A percentile compares a stretch with the other conserved stretches of the same genome.
These are phyloP conservation scores for Triticum timopheevii DNA, from an alignment of 176 grass and related monocot genomes.

Conservation along the genomic window DNA sequence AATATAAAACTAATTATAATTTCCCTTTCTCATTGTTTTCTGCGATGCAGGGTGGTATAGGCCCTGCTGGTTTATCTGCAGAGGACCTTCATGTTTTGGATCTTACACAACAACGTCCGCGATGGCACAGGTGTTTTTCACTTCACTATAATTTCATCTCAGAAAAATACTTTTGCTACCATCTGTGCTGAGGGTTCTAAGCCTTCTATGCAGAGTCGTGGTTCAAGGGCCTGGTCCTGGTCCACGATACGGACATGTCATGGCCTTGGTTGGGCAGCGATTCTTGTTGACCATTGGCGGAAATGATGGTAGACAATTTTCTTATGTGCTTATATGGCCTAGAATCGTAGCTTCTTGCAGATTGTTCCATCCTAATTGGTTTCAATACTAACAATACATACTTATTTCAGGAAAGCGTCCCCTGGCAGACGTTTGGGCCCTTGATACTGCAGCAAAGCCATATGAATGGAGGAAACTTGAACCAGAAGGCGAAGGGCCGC, in stretches of 20 bases:
- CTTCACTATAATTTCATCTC: slow-evolving; percentile 14
- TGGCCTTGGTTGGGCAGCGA: slow-evolving; percentile 96
- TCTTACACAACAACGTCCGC: slow-evolving; percentile 79
- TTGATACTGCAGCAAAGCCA: slow-evolving; percentile 96
- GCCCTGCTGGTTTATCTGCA: slow-evolving; percentile 90
- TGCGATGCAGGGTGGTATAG: slow-evolving; percentile 85
- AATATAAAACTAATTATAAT: background rate
- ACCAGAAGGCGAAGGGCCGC: slow-evolving; percentile 96
- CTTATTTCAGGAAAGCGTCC: slow-evolving; percentile 74
- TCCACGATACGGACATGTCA: slow-evolving; percentile 94
- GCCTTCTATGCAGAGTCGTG: slow-evolving; percentile 63
- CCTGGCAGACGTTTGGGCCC: slow-evolving; percentile 96
- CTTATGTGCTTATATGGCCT: background rate
- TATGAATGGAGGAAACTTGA: slow-evolving; percentile 99
- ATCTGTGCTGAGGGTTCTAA: slow-evolving; percentile 26
- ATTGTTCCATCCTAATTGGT: background rate
- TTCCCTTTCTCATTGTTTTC: slow-evolving; percentile 11
- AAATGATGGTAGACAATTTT: slow-evolving; percentile 78
- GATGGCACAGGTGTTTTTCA: slow-evolving; percentile 84
- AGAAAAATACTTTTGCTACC: background rate
- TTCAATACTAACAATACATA: slow-evolving; percentile 18
- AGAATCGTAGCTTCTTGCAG: slow-evolving; percentile 19
- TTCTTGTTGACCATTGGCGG: slow-evolving; percentile 96
- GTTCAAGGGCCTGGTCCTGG: slow-evolving; percentile 97
- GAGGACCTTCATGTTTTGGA: slow-evolving; percentile 99